phyloP scores from a whole-genome alignment of 306 rosid species.

The Lagenaria siceraria region DNA sequence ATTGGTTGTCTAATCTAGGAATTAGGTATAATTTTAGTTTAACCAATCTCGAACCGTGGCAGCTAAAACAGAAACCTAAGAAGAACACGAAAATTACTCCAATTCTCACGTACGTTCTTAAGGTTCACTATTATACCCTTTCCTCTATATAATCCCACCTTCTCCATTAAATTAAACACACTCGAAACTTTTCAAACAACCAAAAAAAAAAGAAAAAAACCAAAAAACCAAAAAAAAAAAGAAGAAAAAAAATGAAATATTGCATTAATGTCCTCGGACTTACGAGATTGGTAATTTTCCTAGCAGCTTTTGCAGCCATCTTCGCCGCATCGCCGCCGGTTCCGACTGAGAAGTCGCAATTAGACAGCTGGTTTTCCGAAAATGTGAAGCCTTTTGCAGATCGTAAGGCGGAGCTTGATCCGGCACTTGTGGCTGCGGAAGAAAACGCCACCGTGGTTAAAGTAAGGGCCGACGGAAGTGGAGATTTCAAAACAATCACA shows the following conservation, averaged over 20 bases:
- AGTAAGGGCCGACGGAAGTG: slow-evolving; percentile 35
- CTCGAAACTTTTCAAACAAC: too few relatives aligned
- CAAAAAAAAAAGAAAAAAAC: too few relatives aligned
- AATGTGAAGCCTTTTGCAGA: slow-evolving; percentile 5
- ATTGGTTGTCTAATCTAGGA: too few relatives aligned
- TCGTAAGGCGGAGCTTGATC: slow-evolving; percentile 22
- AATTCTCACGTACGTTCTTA: too few relatives aligned
- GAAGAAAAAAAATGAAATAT: not conserved
- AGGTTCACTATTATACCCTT: not conserved
- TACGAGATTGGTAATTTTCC: not conserved
- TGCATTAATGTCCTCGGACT: not conserved
- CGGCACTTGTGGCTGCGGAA: slow-evolving; percentile 32
- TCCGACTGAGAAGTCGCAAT: slow-evolving; percentile 13
- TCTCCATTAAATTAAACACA: too few relatives aligned
- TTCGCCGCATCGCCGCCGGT: not conserved
- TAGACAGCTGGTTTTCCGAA: slow-evolving; percentile 27
- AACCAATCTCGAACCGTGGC: too few relatives aligned
- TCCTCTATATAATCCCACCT: not conserved
- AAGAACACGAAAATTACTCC: not conserved
- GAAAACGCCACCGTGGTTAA: slow-evolving; percentile 9
- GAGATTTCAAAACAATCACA: slow-evolving; percentile 27
- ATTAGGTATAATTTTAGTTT: too few relatives aligned
- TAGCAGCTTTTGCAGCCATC: not conserved
- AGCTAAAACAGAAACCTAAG: too few relatives aligned
- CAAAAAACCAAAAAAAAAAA: not conserved